Evolutionary conservation across 1,284 basidiomycete genomes (phyloP), one percentile per base, ranked within the genome.

Genomic region (Gomphus sp.): DNA sequence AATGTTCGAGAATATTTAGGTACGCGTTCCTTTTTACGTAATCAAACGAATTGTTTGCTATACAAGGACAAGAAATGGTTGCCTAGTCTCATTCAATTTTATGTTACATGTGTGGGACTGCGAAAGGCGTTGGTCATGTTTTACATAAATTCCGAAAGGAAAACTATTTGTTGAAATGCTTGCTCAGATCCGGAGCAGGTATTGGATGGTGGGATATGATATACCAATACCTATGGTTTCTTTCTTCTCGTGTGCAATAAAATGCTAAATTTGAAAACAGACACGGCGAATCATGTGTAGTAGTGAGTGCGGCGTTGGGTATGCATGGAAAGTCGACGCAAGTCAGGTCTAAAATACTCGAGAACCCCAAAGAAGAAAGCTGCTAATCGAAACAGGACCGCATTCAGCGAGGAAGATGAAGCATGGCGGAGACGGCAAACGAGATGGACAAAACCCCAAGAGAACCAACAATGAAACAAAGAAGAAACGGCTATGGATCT

Each of bases 301-400:
- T 22, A 22, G 22, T 22, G 22, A 22, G 22, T 59, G 58, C 52
- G 22, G 45, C 52, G 58, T 59, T 43, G 44, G 58, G 58, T 59
- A 59, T 59, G 47, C 28, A 51, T n/a, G 52, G 11, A 31, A 49
- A 55, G 50, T 25, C 31, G 33, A 45, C 10, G 47, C 25, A 39
- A 22, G 31, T 39, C 44, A 36, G 55, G 31, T 56, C 55, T 57
- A 57, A 39, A 50, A 43, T 57, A 57, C 55, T 50, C 47, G 44
- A 50, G 33, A 57, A 39, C 55, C 55, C 45, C 18, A 50, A 33
- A 11, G 28, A 57, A 36, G 54, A 50, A 57, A 57, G 48, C n/a
- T 43, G 55, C 45, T 49, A 50, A 56, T 57, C 33, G 55, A 57
- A 50, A 57, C 55, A 57, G 44, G 34, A 50, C 55, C 44, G 34